These are phyloP conservation scores for Trichoderma aggressivum DNA, from an alignment of 2,329 filamentous ascomycete genomes.

Conservation along the genomic window DNA sequence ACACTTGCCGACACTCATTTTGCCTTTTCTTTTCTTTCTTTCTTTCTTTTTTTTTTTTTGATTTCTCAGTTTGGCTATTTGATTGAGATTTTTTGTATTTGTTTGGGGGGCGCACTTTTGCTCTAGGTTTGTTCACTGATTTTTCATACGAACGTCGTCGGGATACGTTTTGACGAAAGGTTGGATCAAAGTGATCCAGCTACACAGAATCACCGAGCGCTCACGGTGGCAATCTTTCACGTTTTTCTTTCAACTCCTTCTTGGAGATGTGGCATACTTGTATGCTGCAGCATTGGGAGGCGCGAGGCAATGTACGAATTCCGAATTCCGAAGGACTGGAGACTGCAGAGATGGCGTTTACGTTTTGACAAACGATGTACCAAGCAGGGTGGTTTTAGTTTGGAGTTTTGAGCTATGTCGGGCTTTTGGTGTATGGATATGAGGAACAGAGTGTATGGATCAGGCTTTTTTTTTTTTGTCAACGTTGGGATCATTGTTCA, in stretches of 20 bases:
- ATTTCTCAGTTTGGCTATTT: background rate
- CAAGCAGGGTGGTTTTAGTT: background rate
- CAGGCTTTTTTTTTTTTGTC: background rate
- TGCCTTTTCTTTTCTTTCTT: background rate
- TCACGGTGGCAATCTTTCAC: background rate
- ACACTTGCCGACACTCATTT: background rate
- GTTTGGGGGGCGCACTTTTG: background rate
- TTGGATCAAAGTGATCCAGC: background rate
- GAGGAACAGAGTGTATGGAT: background rate
- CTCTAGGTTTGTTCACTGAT: background rate
- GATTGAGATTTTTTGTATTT: background rate
- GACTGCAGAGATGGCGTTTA: background rate
- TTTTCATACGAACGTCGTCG: background rate
- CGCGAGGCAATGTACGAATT: background rate
- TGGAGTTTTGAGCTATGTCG: background rate
- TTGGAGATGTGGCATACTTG: background rate
- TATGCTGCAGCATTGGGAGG: background rate
- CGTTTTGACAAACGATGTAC: background rate
- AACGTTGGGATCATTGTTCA: background rate
- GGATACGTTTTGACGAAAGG: constrained; percentile 3
- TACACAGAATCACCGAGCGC: background rate
- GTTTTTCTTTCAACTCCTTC: background rate
- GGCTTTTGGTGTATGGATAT: background rate
- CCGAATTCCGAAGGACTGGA: background rate
- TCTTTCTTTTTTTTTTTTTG: too few species aligned